Conservation (phyloP, 352 stramenopile genomes). For the Pythium dissotocum region DNA sequence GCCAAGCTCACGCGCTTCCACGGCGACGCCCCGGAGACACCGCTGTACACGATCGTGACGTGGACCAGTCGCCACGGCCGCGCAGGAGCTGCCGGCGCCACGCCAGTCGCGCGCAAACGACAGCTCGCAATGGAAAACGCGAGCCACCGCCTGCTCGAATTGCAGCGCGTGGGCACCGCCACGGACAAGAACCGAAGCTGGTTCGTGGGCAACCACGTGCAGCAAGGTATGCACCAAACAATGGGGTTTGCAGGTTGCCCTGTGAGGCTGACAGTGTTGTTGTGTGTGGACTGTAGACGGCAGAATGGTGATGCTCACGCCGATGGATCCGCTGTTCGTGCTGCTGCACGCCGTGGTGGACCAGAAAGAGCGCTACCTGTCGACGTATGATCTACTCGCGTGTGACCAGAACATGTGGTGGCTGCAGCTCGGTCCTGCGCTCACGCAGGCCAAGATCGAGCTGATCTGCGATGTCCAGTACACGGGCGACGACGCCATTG, state of each 20-base stretch:
- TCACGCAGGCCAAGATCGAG: conserved; percentile 37
- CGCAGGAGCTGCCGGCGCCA: background rate
- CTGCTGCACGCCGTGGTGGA: conserved; percentile 52
- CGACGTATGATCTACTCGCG: conserved; percentile 59
- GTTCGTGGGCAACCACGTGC: conserved; percentile 75
- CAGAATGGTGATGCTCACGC: conserved; percentile 60
- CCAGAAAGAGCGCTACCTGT: conserved; percentile 50
- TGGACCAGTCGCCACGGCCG: conserved; percentile 39
- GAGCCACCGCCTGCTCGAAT: conserved; percentile 46
- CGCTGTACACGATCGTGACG: conserved; percentile 48
- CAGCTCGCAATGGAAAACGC: conserved; percentile 55
- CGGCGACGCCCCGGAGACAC: conserved; percentile 49
- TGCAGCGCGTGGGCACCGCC: conserved; percentile 55
- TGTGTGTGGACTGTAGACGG: conserved; percentile 37
- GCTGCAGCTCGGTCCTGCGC: conserved; percentile 34
- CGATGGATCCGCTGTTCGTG: conserved; percentile 73
- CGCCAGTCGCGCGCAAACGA: conserved; percentile 33
- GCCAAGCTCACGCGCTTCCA: conserved; percentile 66
- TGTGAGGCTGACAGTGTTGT: background rate
- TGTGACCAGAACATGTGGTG: conserved; percentile 59
- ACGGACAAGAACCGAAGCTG: conserved; percentile 58
- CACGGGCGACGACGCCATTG: conserved; percentile 43
- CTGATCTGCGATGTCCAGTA: conserved; percentile 58
- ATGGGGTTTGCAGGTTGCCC: background rate
- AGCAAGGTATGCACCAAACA: conserved; percentile 37